Evolutionary conservation across 164 flowering plant genomes (phyloP).

Genomic region (Magnolia sinica): DNA sequence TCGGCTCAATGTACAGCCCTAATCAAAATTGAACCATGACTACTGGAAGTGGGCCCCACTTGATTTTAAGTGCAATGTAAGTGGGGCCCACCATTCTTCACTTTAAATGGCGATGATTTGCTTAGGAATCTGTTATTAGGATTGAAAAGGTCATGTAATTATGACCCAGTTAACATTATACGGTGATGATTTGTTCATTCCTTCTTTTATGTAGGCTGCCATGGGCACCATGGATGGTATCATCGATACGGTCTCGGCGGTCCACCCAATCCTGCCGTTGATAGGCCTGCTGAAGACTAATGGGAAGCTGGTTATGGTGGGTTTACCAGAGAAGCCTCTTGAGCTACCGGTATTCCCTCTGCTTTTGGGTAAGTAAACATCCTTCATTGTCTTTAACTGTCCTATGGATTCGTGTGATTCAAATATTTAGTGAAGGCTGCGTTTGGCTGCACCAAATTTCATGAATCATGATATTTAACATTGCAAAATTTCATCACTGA

Average conservation of each 20-base stretch:
- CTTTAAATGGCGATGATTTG: no score
- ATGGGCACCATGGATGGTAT: slow-evolving; percentile 44
- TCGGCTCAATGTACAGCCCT: no score
- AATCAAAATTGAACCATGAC: no score
- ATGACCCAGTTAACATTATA: no score
- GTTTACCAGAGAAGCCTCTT: slow-evolving; percentile 38
- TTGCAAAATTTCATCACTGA: background rate
- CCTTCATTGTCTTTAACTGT: background rate
- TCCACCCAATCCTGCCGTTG: slow-evolving; percentile 36
- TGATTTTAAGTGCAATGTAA: no score
- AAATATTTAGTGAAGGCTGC: background rate
- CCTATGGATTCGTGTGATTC: no score
- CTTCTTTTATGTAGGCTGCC: slow-evolving; percentile 26
- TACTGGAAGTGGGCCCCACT: no score
- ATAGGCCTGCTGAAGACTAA: slow-evolving; percentile 31
- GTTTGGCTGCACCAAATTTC: no score
- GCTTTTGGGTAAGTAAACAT: slow-evolving; percentile 25
- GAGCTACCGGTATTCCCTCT: slow-evolving; percentile 38
- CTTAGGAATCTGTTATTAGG: background rate
- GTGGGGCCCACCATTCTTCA: no score
- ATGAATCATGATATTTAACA: no score
- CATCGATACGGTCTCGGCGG: slow-evolving; percentile 42
- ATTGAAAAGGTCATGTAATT: no score
- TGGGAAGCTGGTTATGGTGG: slow-evolving; percentile 44
- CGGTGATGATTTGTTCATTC: background rate